phyloP scores from a whole-genome alignment of 2,329 filamentous ascomycete species.

The Graphium sp. region DNA sequence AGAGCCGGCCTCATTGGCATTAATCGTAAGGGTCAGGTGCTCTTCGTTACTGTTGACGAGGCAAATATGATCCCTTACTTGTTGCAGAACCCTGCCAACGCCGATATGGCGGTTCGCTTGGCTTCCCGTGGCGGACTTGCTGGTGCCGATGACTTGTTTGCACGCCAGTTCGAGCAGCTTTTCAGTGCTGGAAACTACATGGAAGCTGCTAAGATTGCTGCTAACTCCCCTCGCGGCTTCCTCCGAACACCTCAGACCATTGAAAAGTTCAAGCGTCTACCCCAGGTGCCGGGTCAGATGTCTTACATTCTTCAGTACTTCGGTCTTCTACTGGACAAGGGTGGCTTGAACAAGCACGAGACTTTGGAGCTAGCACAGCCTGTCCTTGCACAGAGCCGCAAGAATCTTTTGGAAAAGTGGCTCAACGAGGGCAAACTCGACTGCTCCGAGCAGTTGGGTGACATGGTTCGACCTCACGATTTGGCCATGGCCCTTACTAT shows the following conservation, averaged over 20 bases:
- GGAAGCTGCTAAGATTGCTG: slow-evolving; percentile 88
- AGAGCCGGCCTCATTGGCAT: slow-evolving; percentile 85
- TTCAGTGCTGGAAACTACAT: slow-evolving; percentile 65
- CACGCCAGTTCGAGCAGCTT: slow-evolving; percentile 81
- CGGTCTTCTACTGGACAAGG: slow-evolving; percentile 92
- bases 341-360: slow-evolving; percentile 79
- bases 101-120: slow-evolving; percentile 85
- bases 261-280: slow-evolving; percentile 82
- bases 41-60: slow-evolving; percentile 89
- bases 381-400: slow-evolving; percentile 83
- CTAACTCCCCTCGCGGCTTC: slow-evolving; percentile 91
- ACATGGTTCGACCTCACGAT: slow-evolving; percentile 81
- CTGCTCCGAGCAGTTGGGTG: slow-evolving; percentile 90
- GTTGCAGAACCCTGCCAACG: slow-evolving; percentile 89
- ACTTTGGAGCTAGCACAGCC: slow-evolving; percentile 86
- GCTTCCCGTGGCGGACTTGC: slow-evolving; percentile 86
- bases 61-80: slow-evolving; percentile 83
- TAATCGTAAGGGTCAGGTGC: slow-evolving; percentile 93
- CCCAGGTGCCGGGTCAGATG: slow-evolving; percentile 68
- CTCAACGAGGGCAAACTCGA: slow-evolving; percentile 90
- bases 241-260: slow-evolving; percentile 89
- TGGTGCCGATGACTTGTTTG: slow-evolving; percentile 85
- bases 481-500: slow-evolving; percentile 73
- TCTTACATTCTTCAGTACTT: slow-evolving; percentile 96
- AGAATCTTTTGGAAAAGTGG: slow-evolving; percentile 96